A percentile compares a stretch with the other conserved stretches of the same genome.
Conservation (phyloP, 768 basidiomycete genomes). For the Tephrocybe sp. region DNA sequence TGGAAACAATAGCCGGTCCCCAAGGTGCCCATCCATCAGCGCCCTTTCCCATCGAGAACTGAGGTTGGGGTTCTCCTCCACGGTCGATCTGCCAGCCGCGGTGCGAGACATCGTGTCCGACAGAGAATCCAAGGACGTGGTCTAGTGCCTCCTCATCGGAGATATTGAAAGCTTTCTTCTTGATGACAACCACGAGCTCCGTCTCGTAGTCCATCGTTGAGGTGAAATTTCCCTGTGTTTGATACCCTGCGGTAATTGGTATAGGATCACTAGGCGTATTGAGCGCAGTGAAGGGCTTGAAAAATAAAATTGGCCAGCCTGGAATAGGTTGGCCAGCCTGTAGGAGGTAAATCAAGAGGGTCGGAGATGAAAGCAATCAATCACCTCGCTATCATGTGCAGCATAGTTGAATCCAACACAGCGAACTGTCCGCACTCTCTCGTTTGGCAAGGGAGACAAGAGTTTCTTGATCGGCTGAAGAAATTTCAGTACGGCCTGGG, state of each 20-base stretch:
- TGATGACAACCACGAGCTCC: conserved; percentile 42
- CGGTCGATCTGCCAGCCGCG: conserved; percentile 45
- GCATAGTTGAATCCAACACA: conserved; percentile 32
- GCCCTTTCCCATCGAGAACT: conserved; percentile 43
- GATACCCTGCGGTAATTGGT: conserved; percentile 31
- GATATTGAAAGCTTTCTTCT: conserved; percentile 42
- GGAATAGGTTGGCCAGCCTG: conserved; percentile 20
- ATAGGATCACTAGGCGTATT: conserved; percentile 26
- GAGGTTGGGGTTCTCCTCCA: conserved; percentile 40
- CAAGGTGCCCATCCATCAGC: conserved; percentile 44
- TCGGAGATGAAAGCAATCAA: too few relatives aligned
- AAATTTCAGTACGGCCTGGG: background rate
- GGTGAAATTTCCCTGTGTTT: conserved; percentile 39
- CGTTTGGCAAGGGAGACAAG: conserved; percentile 26
- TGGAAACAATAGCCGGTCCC: conserved; percentile 39
- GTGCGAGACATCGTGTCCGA: conserved; percentile 43
- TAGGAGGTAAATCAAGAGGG: background rate
- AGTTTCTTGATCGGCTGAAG: conserved; percentile 25
- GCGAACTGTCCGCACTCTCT: conserved; percentile 26
- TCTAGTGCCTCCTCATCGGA: conserved; percentile 40
- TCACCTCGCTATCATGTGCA: conserved; percentile 23
- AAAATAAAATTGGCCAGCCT: conserved; percentile 25
- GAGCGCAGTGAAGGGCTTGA: conserved; percentile 29
- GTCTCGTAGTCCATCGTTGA: conserved; percentile 43
- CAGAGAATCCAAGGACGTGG: conserved; percentile 39